These are phyloP conservation scores for Chaetomium olivaceum DNA, from an alignment of 2,329 filamentous ascomycete species.

Conservation along the genomic window DNA sequence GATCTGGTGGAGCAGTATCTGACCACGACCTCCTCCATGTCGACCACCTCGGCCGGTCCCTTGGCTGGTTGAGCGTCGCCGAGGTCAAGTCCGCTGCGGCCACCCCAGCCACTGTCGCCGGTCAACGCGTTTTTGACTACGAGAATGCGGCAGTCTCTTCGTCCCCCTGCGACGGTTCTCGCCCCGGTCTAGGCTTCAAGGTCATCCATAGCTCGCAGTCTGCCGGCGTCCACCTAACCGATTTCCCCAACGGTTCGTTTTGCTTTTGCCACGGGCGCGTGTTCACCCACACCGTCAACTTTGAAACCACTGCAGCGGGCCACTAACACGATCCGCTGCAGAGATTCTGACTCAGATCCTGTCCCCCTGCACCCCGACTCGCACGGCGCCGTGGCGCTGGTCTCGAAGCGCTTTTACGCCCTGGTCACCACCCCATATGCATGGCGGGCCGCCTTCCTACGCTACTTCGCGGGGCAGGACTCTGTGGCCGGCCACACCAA, in stretches of 20 bases:
- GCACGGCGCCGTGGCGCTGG: conserved; percentile 76
- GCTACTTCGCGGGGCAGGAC: conserved; percentile 80
- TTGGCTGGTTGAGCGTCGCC: conserved; percentile 53
- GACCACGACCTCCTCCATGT: conserved; percentile 43
- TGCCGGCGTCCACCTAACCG: conserved; percentile 47
- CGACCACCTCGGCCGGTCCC: conserved; percentile 50
- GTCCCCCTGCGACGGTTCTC: conserved; percentile 49
- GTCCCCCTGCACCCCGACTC: conserved; percentile 82
- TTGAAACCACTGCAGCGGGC: background rate
- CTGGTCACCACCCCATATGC: conserved; percentile 89
- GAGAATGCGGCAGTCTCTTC: conserved; percentile 58
- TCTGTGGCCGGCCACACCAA: conserved; percentile 46
- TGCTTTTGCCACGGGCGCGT: background rate
- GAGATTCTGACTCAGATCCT: conserved; percentile 91
- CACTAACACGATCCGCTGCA: conserved; percentile 43
- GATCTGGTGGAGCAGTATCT: conserved; percentile 29
- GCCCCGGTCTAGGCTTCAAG: conserved; percentile 56
- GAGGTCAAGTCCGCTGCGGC: conserved; percentile 35
- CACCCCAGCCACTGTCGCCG: conserved; percentile 41
- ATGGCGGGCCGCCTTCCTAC: conserved; percentile 89
- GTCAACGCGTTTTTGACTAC: conserved; percentile 60
- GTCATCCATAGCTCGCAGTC: conserved; percentile 49
- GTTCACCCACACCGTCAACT: background rate
- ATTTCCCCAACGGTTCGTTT: conserved; percentile 78
- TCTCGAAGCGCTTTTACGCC: conserved; percentile 83